Evolutionary conservation across 2,329 filamentous ascomycete species (phyloP), one percentile per base, ranked within the genome.

Genomic region (Xylariaceae sp.): DNA sequence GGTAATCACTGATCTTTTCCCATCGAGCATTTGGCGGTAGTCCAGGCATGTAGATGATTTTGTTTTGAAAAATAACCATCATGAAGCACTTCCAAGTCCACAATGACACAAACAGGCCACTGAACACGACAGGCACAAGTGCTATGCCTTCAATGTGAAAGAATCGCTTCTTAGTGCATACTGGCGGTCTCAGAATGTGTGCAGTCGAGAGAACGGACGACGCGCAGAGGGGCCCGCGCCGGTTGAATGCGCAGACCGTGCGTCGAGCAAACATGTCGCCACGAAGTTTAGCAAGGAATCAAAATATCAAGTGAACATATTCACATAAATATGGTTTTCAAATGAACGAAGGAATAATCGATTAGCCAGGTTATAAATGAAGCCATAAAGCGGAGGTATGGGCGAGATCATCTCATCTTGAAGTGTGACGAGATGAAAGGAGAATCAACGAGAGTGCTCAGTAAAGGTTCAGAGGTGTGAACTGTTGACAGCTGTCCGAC

Each of bases 21-120:
- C 80, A 78, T 13, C 88, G 80, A 0, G 88, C 80, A 68, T 88
- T 88, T 2, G 88, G 88, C 15, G 88, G 88, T 54, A 92, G 74
- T 51, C 87, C 88, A 0, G 89, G 88, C 77, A 91, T 90, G 74
- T 92, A 92, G 60, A 92, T 88, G 69, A 92, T 90, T 70, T 88
- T 87, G 69, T 92, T 90, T 74, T 92, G 89, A 70, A 92, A 88
- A 3, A 88, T 66, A 34, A 93, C 78, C 75, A 92, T 84, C 85
- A 90, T 89, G 56, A 85, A 73, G 69, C 88, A 91, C 69, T 87
- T 86, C 78, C 82, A 85, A 1, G 74, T 76, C 80, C 81, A 92
- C 11, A 92, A 76, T 2, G 80, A 80, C 15, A 89, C 67, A 3
- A 89, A 77, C 42, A 92, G 77, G 1, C 87, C 85, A 11, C 77